Evolutionary conservation across 306 rosid genomes (phyloP).

Genomic region (Begonia fuchsioides): DNA sequence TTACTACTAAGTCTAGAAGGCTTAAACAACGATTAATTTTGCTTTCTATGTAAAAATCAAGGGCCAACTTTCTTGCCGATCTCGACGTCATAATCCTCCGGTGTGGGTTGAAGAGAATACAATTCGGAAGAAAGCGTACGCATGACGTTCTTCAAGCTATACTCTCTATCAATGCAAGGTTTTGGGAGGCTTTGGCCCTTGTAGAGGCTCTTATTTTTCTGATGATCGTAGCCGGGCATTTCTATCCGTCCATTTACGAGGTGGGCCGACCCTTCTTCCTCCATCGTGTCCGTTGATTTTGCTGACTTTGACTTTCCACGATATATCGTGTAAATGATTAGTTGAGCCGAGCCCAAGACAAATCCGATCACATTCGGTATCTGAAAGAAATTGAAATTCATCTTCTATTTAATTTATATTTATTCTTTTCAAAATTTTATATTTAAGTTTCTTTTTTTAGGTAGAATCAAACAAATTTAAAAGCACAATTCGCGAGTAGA

Average conservation of each 20-base stretch:
- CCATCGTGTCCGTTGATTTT: conserved; percentile 4
- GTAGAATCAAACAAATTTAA: no score
- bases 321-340: conserved; percentile 20
- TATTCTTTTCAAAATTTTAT: background rate
- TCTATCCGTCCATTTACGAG: conserved; percentile 6
- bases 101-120: conserved; percentile 2
- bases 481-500: background rate
- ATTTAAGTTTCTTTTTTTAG: background rate
- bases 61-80: background rate
- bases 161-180: conserved; percentile 6
- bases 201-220: conserved; percentile 6
- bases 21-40: no score
- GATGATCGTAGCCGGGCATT: conserved; percentile 1
- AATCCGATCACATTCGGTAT: conserved; percentile 33
- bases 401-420: background rate
- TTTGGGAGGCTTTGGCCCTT: conserved; percentile 35
- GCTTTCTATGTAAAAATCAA: background rate
- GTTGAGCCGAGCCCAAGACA: conserved; percentile 24
- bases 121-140: conserved; percentile 23
- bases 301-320: conserved; percentile 11
- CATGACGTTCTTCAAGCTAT: conserved; percentile 14
- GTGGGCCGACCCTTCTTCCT: conserved; percentile 3
- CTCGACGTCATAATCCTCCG: background rate
- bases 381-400: conserved; percentile 10
- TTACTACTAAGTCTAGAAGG: no score